Evolutionary conservation across 1,139 yeast species (phyloP).

Genomic region (Geotrichum siamense): DNA sequence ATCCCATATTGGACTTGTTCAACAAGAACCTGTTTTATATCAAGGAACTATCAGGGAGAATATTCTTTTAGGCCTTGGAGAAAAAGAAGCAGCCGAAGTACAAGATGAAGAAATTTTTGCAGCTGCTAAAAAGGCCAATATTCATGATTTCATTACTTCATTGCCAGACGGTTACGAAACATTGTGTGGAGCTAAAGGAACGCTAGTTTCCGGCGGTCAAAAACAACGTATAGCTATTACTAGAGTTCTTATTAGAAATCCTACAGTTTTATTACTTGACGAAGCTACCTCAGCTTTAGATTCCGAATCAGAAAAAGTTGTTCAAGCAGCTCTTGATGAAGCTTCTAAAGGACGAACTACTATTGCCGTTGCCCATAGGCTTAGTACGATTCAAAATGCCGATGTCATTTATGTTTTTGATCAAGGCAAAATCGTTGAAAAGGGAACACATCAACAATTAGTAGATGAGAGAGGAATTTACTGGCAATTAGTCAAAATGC

Average conservation of each 20-base stretch:
- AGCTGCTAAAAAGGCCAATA: conserved; percentile 76
- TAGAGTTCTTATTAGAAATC: conserved; percentile 63
- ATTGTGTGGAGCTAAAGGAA: conserved; percentile 71
- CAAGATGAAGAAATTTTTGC: conserved; percentile 55
- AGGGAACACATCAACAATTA: conserved; percentile 44
- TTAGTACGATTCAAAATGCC: conserved; percentile 91
- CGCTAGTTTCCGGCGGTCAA: conserved; percentile 81
- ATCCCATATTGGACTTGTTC: conserved; percentile 68
- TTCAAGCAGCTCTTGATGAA: conserved; percentile 53
- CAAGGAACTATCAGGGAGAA: conserved; percentile 84
- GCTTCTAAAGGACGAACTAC: conserved; percentile 70
- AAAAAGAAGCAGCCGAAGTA: conserved; percentile 29
- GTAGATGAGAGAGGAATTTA: conserved; percentile 35
- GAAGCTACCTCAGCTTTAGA: conserved; percentile 87
- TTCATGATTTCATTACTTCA: conserved; percentile 64
- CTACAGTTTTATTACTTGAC: conserved; percentile 58
- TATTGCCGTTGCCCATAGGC: conserved; percentile 82
- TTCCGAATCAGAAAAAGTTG: conserved; percentile 72
- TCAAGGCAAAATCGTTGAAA: conserved; percentile 70
- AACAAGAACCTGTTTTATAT: conserved; percentile 78
- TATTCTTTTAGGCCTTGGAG: conserved; percentile 63
- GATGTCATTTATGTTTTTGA: conserved; percentile 79
- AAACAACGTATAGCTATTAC: conserved; percentile 75
- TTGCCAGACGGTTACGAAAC: conserved; percentile 84
- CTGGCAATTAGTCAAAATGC: conserved; percentile 38